phyloP scores from a whole-genome alignment of 768 basidiomycete genomes.

The Trametes sanguinea region DNA sequence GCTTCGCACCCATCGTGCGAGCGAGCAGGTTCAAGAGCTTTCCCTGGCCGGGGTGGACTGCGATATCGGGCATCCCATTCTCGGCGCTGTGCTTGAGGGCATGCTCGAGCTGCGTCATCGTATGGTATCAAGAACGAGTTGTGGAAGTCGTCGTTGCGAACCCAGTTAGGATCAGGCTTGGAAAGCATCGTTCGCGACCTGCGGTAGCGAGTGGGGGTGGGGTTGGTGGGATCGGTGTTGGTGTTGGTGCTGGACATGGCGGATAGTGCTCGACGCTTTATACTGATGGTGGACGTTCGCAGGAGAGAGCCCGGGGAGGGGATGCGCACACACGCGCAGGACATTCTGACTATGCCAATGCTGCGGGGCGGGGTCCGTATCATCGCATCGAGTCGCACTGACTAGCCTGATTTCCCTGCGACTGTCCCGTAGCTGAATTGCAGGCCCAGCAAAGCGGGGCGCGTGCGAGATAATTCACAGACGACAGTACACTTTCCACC shows the following conservation, averaged over 20 bases:
- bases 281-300: conserved; percentile 8
- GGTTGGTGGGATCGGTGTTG: not conserved
- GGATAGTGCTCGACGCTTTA: conserved; percentile 6
- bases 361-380: conserved; percentile 6
- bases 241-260: conserved; percentile 3
- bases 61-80: conserved; percentile 51
- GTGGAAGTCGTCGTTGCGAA: conserved; percentile 55
- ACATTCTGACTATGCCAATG: not conserved
- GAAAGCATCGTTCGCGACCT: conserved; percentile 6
- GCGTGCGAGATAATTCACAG: conserved; percentile 2
- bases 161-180: conserved; percentile 42
- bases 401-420: conserved; percentile 1
- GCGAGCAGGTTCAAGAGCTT: conserved; percentile 58
- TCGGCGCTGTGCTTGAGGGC: conserved; percentile 43
- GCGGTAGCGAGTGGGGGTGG: not conserved
- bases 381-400: conserved; percentile 8
- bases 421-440: conserved; percentile 5
- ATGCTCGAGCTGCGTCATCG: conserved; percentile 46
- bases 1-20: conserved; percentile 52
- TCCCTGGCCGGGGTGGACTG: conserved; percentile 55
- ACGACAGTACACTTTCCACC: not conserved
- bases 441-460: conserved; percentile 6
- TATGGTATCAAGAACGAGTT: conserved; percentile 52
- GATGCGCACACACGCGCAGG: conserved; percentile 2
- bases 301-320: not conserved